These are phyloP conservation scores for Quercus engelmannii DNA, from an alignment of 306 rosid species.

Conservation along the genomic window DNA sequence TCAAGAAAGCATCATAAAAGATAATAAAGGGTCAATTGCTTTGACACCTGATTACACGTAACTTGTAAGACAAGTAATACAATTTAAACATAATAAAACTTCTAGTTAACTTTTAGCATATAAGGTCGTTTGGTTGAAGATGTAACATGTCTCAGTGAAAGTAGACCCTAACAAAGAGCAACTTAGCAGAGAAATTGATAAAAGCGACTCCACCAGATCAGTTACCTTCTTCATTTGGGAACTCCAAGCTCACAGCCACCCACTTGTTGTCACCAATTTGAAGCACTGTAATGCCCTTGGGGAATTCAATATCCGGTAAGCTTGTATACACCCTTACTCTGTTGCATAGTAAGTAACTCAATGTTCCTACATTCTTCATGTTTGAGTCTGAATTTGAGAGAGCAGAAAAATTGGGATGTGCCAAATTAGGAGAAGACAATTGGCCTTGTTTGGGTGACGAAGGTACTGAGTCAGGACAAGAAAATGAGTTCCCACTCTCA, in stretches of 20 bases:
- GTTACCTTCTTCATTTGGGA: constrained; percentile 32
- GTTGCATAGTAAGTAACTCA: constrained; percentile 36
- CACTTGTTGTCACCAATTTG: constrained; percentile 44
- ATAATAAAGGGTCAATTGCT: no score
- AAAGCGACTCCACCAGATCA: constrained; percentile 1
- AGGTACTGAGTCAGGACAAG: background rate
- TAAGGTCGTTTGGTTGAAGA: no score
- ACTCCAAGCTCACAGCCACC: constrained; percentile 43
- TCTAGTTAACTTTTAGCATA: no score
- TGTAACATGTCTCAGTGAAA: background rate
- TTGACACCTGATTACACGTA: no score
- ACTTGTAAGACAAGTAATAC: no score
- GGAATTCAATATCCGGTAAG: constrained; percentile 31
- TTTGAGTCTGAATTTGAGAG: constrained; percentile 7
- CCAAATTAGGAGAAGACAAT: constrained; percentile 2
- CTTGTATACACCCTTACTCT: constrained; percentile 42
- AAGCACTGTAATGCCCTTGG: constrained; percentile 24
- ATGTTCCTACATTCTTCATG: background rate
- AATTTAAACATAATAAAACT: no score
- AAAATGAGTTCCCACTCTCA: background rate
- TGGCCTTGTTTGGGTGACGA: constrained; percentile 4
- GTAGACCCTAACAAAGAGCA: background rate
- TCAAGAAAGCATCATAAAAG: no score
- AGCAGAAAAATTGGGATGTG: constrained; percentile 9
- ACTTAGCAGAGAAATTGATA: background rate